A percentile compares a stretch with the other conserved stretches of the same genome.
Conservation (phyloP, 2,329 filamentous ascomycete species). For the Bipolaris sorokiniana region DNA sequence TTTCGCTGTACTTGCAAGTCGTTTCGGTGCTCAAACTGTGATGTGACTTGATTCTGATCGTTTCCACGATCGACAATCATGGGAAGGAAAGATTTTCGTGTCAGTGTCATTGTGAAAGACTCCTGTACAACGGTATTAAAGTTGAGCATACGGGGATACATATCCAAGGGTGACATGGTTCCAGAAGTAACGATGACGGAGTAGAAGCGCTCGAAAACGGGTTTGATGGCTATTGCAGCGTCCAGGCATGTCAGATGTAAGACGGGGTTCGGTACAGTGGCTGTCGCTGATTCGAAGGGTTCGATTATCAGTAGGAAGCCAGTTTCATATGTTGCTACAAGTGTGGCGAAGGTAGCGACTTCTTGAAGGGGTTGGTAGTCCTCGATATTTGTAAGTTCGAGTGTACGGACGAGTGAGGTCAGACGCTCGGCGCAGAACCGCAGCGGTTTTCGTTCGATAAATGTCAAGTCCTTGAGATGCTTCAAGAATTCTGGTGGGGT, state of each 20-base stretch:
- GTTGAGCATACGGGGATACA: constrained; percentile 98
- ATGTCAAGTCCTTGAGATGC: constrained; percentile 93
- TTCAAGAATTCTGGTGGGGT: constrained; percentile 92
- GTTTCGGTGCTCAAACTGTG: constrained; percentile 92
- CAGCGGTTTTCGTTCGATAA: constrained; percentile 95
- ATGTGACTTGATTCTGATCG: constrained; percentile 91
- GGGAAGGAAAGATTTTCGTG: constrained; percentile 90
- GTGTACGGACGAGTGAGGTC: constrained; percentile 89
- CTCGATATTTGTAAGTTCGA: constrained; percentile 96
- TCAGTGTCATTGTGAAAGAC: constrained; percentile 96
- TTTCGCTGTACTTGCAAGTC: constrained; percentile 97
- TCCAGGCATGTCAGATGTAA: constrained; percentile 96
- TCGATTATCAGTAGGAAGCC: constrained; percentile 97
- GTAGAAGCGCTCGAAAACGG: constrained; percentile 95
- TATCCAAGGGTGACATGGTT: constrained; percentile 94
- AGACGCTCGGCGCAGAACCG: constrained; percentile 93
- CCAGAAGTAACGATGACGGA: constrained; percentile 99
- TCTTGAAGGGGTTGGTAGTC: constrained; percentile 97
- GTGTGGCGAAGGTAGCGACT: constrained; percentile 94
- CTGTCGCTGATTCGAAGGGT: constrained; percentile 93
- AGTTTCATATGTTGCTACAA: constrained; percentile 95
- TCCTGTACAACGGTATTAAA: constrained; percentile 93
- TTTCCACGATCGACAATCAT: constrained; percentile 97
- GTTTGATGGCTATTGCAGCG: constrained; percentile 96
- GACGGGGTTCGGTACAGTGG: constrained; percentile 95